These are phyloP conservation scores for Chlamydomonas schloesseri DNA, from an alignment of 139 green algal genomes.

Conservation along the genomic window DNA sequence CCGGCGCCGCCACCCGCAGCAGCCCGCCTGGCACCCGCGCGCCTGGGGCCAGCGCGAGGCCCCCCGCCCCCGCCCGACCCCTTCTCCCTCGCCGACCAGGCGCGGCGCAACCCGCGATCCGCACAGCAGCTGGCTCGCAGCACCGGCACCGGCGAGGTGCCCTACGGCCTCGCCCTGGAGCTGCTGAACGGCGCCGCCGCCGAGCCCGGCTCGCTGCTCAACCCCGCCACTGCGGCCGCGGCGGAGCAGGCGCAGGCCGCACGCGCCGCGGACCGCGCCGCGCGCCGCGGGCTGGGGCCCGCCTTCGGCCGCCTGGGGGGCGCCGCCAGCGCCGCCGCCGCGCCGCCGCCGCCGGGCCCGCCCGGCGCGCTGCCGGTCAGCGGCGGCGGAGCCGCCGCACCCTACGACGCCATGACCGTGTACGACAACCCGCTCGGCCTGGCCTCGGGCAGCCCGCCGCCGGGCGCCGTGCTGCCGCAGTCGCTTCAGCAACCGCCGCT, in stretches of 20 bases:
- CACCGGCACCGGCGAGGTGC: background rate
- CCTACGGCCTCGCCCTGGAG: slow-evolving; percentile 37
- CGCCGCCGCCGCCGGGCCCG: too few species aligned
- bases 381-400: too few species aligned
- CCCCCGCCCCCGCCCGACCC: background rate
- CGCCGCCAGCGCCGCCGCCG: too few species aligned
- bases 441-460: background rate
- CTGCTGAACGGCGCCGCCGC: background rate
- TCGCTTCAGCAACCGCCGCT: background rate
- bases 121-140: background rate
- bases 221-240: too few species aligned
- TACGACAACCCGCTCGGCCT: background rate
- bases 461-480: background rate
- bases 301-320: too few species aligned
- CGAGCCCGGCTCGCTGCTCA: background rate
- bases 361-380: too few species aligned
- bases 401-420: background rate
- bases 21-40: background rate
- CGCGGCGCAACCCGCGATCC: background rate
- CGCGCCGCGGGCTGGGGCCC: too few species aligned
- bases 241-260: too few species aligned
- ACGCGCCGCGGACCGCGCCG: background rate
- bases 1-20: background rate
- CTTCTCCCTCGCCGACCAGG: background rate
- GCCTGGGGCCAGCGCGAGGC: background rate